Base-by-base conservation (phyloP, 768 basidiomycete species). In the Leccinellum albellum region DNA sequence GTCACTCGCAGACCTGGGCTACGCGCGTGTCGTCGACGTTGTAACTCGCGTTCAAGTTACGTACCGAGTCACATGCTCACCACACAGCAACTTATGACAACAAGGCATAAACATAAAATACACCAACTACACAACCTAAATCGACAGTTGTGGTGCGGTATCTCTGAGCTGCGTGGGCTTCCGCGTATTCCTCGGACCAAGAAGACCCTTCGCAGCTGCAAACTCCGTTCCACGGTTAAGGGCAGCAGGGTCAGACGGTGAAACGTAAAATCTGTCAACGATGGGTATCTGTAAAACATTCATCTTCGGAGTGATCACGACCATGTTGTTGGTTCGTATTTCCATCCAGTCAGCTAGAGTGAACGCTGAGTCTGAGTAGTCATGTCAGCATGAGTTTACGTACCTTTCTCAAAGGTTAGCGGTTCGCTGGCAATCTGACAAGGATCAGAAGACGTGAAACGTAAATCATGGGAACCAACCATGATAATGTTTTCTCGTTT, bases 401-500 rank as follows among this genome's bases (percentile, higher is more conserved):
- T 53, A 89, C 90, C 90, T 80, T 94, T 82, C 75, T 99, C 96
- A 65, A 98, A 99, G 1, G 97, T 99, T 46, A 99, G 74, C 1
- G 97, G 97, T 64, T 98, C 96, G 63, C 89, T 91, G 10, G 89
- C 90, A 70, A 93, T 85, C 87, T 88, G 55, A 21, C 31, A n/a
- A 44, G 26, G 8, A 40, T 55, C 54, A 51, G 48, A 55, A 65
- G n/a, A 24, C 59, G 29, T 55, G 51, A 31, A 45, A n/a, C 63
- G 45, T 2, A 59, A 29, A 15, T 32, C 35, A 37, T 21, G 31
- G 48, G 40, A 33, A 58, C 63, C 21, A 59, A 84, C 86, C 88
- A 98, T 88, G 64, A 99, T 94, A 64, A 98, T 97, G 64, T 94
- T 91, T 71, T 98, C 96, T 56, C 94, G 78, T 70, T 96, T 97